Evolutionary conservation across 345 rosid genomes (phyloP).

Genomic region (Viola odorata): DNA sequence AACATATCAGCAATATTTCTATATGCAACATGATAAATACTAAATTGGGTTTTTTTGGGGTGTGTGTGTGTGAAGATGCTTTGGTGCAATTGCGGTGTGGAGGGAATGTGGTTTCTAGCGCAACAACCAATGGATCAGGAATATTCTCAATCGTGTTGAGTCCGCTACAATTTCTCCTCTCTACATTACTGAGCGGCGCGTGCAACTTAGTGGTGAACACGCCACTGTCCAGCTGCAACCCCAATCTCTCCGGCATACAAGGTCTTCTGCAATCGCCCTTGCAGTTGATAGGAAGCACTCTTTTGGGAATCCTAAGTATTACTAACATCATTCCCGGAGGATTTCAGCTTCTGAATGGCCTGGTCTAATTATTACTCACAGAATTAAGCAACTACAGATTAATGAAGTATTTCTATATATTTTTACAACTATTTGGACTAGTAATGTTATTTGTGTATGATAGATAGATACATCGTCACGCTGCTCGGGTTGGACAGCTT

Average conservation of each 20-base stretch:
- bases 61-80: constrained; percentile 56
- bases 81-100: constrained; percentile 47
- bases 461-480: background rate
- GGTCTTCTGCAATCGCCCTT: constrained; percentile 34
- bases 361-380: too few relatives aligned
- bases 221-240: constrained; percentile 52
- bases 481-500: too few relatives aligned
- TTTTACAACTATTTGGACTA: too few relatives aligned
- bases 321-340: constrained; percentile 37
- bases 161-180: constrained; percentile 35
- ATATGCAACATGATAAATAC: too few relatives aligned
- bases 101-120: constrained; percentile 35
- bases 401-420: background rate
- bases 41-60: background rate
- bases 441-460: background rate
- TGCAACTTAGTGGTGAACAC: constrained; percentile 47
- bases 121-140: constrained; percentile 41
- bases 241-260: constrained; percentile 37
- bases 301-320: constrained; percentile 35
- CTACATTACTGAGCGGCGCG: constrained; percentile 28
- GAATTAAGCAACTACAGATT: background rate
- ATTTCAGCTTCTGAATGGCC: constrained; percentile 33
- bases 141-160: constrained; percentile 32
- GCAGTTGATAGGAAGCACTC: constrained; percentile 33
- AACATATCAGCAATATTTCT: background rate